A percentile compares a stretch with the other conserved stretches of the same genome.
Conservation (phyloP, 345 rosid species). For the Nephelium lappaceum region DNA sequence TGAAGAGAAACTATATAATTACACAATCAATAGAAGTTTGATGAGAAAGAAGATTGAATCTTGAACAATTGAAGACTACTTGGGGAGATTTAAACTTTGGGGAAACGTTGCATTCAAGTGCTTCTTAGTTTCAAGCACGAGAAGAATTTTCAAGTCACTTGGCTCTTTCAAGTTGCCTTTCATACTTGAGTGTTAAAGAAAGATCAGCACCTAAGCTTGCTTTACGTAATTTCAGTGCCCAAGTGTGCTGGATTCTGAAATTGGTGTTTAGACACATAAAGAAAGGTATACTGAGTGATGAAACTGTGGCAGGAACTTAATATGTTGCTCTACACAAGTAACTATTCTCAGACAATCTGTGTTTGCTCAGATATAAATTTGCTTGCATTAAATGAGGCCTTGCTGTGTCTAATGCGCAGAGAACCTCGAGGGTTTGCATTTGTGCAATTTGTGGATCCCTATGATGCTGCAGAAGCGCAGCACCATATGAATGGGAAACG, state of each 20-base stretch:
- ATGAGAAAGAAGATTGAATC: slow-evolving; percentile 58
- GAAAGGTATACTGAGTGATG: slow-evolving; percentile 38
- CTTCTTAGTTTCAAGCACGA: slow-evolving; percentile 69
- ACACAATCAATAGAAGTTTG: slow-evolving; percentile 73
- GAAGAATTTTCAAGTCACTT: slow-evolving; percentile 71
- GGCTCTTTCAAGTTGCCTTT: slow-evolving; percentile 77
- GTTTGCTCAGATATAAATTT: slow-evolving; percentile 20
- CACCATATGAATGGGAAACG: slow-evolving; percentile 82
- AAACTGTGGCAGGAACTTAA: slow-evolving; percentile 28
- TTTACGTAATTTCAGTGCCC: slow-evolving; percentile 46
- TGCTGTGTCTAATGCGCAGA: slow-evolving; percentile 43
- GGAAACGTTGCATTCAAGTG: slow-evolving; percentile 64
- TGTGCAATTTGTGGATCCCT: slow-evolving; percentile 92
- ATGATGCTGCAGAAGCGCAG: slow-evolving; percentile 89
- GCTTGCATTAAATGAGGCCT: slow-evolving; percentile 24
- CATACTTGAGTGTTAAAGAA: slow-evolving; percentile 63
- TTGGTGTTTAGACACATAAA: slow-evolving; percentile 40
- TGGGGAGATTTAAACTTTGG: slow-evolving; percentile 54
- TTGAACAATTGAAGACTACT: slow-evolving; percentile 51
- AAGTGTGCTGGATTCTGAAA: slow-evolving; percentile 36
- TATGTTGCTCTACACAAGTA: slow-evolving; percentile 19
- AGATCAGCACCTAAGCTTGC: slow-evolving; percentile 64
- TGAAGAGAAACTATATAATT: slow-evolving; percentile 60
- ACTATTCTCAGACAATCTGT: slow-evolving; percentile 9
- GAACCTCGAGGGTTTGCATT: slow-evolving; percentile 97